Evolutionary conservation across 2,329 filamentous ascomycete genomes (phyloP).

Genomic region (Aspergillus candidus): DNA sequence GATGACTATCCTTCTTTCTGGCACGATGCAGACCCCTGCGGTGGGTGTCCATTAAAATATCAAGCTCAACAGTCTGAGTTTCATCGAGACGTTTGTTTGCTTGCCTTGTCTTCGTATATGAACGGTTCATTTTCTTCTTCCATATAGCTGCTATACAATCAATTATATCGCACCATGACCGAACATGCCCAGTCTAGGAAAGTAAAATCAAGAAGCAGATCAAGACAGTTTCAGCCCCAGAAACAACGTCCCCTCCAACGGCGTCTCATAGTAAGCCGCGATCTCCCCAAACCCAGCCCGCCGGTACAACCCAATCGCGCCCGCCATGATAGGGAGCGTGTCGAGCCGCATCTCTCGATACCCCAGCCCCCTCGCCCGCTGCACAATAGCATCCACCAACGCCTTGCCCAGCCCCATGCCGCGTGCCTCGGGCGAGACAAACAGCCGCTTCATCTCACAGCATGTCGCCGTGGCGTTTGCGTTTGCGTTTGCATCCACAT

Average conservation of each 20-base stretch:
- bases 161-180: no score
- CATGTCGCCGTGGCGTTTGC: conserved; percentile 17
- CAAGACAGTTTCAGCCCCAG: conserved; percentile 32
- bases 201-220: no score
- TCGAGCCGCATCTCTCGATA: conserved; percentile 52
- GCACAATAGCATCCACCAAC: conserved; percentile 43
- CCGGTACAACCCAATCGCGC: conserved; percentile 47
- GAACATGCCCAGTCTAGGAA: no score
- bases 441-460: conserved; percentile 56
- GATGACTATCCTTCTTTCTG: conserved; percentile 22
- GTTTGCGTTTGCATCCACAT: not conserved
- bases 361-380: conserved; percentile 41
- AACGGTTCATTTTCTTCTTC: not conserved
- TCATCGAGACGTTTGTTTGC: conserved; percentile 1
- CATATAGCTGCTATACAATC: not conserved
- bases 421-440: conserved; percentile 44
- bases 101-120: not conserved
- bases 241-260: conserved; percentile 49
- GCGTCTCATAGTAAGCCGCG: conserved; percentile 52
- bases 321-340: conserved; percentile 49
- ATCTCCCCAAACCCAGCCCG: conserved; percentile 48
- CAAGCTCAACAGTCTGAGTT: conserved; percentile 32
- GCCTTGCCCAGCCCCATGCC: conserved; percentile 46
- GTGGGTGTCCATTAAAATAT: conserved; percentile 21
- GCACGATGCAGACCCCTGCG: conserved; percentile 19